Conservation (phyloP, 306 rosid genomes). For the Oxytropis ochrocephala region DNA sequence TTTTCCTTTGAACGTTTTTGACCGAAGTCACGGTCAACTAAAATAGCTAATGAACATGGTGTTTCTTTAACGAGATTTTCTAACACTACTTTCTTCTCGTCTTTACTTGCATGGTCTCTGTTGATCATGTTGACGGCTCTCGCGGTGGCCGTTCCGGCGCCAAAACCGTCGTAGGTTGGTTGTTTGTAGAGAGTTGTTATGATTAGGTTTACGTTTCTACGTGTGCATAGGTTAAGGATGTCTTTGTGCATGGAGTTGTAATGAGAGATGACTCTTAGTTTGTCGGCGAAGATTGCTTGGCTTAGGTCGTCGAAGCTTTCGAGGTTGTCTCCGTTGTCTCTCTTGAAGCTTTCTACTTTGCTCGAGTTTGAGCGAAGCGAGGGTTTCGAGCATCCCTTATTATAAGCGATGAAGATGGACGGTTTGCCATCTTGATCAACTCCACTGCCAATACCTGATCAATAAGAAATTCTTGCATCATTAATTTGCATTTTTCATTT, state of each 20-base stretch:
- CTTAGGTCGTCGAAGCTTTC: conserved; percentile 28
- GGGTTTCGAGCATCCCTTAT: conserved; percentile 21
- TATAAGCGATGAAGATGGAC: conserved; percentile 26
- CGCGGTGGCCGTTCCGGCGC: conserved; percentile 29
- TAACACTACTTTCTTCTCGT: conserved; percentile 22
- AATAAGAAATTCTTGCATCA: too few relatives aligned
- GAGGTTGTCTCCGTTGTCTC: conserved; percentile 9
- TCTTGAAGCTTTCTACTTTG: background rate
- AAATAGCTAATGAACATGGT: conserved; percentile 26
- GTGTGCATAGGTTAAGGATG: conserved; percentile 16
- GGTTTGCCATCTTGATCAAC: conserved; percentile 22
- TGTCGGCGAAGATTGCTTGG: conserved; percentile 35
- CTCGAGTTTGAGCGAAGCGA: background rate
- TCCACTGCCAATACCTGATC: conserved; percentile 23
- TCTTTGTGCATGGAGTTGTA: conserved; percentile 36
- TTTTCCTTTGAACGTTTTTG: background rate
- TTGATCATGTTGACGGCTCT: conserved; percentile 36
- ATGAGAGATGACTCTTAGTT: conserved; percentile 22
- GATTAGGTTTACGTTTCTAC: conserved; percentile 17
- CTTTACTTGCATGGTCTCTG: conserved; percentile 15
- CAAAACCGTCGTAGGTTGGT: conserved; percentile 35
- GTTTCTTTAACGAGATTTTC: conserved; percentile 19
- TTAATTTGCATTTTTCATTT: too few relatives aligned
- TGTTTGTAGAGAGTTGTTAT: conserved; percentile 25
- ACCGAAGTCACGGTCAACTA: conserved; percentile 26